A percentile compares a stretch with the other conserved stretches of the same genome.
Conservation (phyloP, 2,329 filamentous ascomycete genomes). For the Hypoxylon sp. region DNA sequence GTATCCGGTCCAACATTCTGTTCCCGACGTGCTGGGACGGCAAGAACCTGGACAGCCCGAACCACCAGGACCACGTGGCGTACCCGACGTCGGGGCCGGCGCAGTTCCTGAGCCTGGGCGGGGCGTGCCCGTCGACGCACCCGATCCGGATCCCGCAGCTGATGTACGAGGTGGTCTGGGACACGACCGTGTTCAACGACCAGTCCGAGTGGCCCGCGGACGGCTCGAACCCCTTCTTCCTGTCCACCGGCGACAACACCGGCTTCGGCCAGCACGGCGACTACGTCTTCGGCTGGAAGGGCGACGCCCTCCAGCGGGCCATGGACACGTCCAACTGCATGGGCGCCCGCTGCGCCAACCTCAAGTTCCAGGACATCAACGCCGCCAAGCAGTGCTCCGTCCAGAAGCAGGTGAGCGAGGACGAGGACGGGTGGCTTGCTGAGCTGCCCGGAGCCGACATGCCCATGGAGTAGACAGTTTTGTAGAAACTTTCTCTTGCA, state of each 20-base stretch:
- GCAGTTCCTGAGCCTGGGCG: constrained; percentile 50
- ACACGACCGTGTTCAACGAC: constrained; percentile 52
- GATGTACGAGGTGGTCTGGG: constrained; percentile 58
- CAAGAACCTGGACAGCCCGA: constrained; percentile 54
- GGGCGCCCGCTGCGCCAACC: constrained; percentile 48
- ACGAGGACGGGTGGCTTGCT: constrained; percentile 46
- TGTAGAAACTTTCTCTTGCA: not conserved
- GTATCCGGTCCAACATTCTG: constrained; percentile 56
- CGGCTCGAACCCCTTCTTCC: constrained; percentile 49
- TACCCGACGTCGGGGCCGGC: constrained; percentile 57
- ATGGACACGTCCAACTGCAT: constrained; percentile 54
- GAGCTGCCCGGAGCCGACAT: constrained; percentile 41
- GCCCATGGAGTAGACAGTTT: constrained; percentile 30
- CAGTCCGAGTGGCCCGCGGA: constrained; percentile 49
- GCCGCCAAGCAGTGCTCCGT: constrained; percentile 44
- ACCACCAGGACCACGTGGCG: constrained; percentile 60
- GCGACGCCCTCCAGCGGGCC: constrained; percentile 42
- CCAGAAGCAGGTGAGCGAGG: constrained; percentile 41
- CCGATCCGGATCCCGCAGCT: constrained; percentile 55
- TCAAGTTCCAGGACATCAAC: constrained; percentile 47
- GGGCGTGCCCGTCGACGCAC: constrained; percentile 44
- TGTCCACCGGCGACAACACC: constrained; percentile 50
- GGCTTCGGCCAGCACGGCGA: constrained; percentile 54
- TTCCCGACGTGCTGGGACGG: constrained; percentile 66
- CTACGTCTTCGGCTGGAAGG: constrained; percentile 47